These are phyloP conservation scores for Pichia exigua DNA, from an alignment of 805 yeast species.

Conservation along the genomic window DNA sequence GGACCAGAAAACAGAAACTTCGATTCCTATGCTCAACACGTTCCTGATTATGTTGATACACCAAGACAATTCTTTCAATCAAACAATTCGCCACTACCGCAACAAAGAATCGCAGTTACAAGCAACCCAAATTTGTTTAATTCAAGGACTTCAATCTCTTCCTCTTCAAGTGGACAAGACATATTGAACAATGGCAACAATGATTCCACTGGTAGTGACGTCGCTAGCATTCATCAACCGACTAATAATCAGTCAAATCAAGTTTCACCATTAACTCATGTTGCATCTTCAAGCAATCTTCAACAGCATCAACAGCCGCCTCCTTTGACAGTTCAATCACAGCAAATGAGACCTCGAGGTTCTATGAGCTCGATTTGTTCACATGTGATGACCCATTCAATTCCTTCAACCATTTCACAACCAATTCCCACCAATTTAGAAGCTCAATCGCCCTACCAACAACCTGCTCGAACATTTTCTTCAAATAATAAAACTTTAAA, in stretches of 20 bases:
- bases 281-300: background rate
- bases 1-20: slow-evolving; percentile 25
- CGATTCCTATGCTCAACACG: slow-evolving; percentile 11
- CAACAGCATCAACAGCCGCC: background rate
- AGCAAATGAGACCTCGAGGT: background rate
- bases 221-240: background rate
- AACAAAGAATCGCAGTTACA: background rate
- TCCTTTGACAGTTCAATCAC: background rate
- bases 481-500: background rate
- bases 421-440: background rate
- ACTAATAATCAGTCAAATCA: background rate
- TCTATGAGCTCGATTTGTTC: background rate
- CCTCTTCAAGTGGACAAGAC: background rate
- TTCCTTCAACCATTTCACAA: background rate
- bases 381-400: background rate
- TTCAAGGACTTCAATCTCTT: background rate
- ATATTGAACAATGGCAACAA: background rate
- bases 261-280: background rate
- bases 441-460: background rate
- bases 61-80: background rate
- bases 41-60: slow-evolving; percentile 7
- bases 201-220: background rate
- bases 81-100: background rate
- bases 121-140: background rate
- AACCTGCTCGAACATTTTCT: background rate